phyloP scores from a whole-genome alignment of 2,329 filamentous ascomycete genomes.

The Raffaelea albimanens region DNA sequence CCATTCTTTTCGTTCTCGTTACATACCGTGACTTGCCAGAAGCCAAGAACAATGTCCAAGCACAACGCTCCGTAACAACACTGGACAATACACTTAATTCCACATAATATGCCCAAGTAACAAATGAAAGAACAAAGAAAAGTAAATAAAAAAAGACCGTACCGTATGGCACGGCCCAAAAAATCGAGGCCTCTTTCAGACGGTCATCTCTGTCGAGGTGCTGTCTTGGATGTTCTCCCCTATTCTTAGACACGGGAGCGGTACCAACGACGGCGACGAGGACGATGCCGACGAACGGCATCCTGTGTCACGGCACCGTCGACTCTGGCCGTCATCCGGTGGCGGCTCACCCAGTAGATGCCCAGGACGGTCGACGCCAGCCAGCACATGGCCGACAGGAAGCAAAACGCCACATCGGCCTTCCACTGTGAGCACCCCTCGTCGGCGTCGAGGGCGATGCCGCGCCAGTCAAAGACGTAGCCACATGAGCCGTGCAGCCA shows the following conservation, averaged over 20 bases:
- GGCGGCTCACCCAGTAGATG: constrained; percentile 41
- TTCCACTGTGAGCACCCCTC: constrained; percentile 59
- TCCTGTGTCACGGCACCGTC: background rate
- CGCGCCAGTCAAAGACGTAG: constrained; percentile 49
- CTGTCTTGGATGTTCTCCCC: too few relatives aligned
- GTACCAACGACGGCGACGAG: constrained; percentile 29
- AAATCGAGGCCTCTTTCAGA: too few relatives aligned
- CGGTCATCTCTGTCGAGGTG: too few relatives aligned
- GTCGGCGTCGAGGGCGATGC: constrained; percentile 36
- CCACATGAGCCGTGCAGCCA: constrained; percentile 41
- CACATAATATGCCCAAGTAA: too few relatives aligned
- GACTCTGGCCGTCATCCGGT: constrained; percentile 16
- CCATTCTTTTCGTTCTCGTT: too few relatives aligned
- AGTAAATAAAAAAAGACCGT: too few relatives aligned
- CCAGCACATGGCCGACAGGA: constrained; percentile 64
- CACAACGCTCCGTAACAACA: too few relatives aligned
- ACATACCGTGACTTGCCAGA: too few relatives aligned
- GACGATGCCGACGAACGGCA: constrained; percentile 6
- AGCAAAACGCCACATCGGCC: constrained; percentile 61
- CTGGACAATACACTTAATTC: too few relatives aligned
- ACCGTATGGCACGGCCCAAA: too few relatives aligned
- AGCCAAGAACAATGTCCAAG: too few relatives aligned
- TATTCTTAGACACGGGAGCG: constrained; percentile 25
- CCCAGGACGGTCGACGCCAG: constrained; percentile 52
- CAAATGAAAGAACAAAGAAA: background rate